A percentile compares a stretch with the other conserved stretches of the same genome.
Evolutionary conservation across 306 rosid genomes (phyloP).

Genomic region (Luffa acutangula): DNA sequence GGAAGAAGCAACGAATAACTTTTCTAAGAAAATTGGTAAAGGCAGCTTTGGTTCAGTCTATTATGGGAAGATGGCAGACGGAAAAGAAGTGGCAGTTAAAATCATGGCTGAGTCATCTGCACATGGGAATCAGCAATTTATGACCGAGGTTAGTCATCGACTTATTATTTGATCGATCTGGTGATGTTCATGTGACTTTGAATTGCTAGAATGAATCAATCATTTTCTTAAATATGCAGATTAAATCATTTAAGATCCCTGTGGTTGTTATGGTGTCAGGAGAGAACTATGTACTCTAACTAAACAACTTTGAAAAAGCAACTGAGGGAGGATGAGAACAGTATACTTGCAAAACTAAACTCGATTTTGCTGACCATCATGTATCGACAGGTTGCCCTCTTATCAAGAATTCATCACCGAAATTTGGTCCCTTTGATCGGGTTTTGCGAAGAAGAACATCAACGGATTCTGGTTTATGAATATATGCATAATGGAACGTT

Average conservation of each 20-base stretch:
- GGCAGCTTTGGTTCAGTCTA: slow-evolving; percentile 97
- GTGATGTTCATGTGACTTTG: not conserved
- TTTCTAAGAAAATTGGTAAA: slow-evolving; percentile 66
- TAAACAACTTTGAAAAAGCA: not conserved
- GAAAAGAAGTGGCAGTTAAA: slow-evolving; percentile 96
- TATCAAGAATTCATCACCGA: slow-evolving; percentile 93
- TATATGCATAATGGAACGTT: slow-evolving; percentile 96
- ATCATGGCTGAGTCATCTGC: slow-evolving; percentile 72
- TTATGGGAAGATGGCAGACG: slow-evolving; percentile 92
- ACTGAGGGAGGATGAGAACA: not conserved
- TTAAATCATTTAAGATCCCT: not conserved
- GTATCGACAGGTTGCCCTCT: slow-evolving; percentile 70
- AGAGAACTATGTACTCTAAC: not conserved
- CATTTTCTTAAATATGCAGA: not conserved
- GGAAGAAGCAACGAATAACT: slow-evolving; percentile 67
- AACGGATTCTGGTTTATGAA: slow-evolving; percentile 76
- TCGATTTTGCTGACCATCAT: not conserved
- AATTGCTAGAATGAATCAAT: not conserved
- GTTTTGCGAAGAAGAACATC: slow-evolving; percentile 86
- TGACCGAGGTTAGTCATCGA: slow-evolving; percentile 49
- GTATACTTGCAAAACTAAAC: slow-evolving; percentile 4
- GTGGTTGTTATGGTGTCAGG: not conserved
- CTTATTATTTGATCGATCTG: not conserved
- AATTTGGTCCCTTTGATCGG: slow-evolving; percentile 96
- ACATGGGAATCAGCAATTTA: slow-evolving; percentile 78